These are phyloP conservation scores for Xanthoceras sorbifolium DNA, from an alignment of 345 rosid species.

Conservation along the genomic window DNA sequence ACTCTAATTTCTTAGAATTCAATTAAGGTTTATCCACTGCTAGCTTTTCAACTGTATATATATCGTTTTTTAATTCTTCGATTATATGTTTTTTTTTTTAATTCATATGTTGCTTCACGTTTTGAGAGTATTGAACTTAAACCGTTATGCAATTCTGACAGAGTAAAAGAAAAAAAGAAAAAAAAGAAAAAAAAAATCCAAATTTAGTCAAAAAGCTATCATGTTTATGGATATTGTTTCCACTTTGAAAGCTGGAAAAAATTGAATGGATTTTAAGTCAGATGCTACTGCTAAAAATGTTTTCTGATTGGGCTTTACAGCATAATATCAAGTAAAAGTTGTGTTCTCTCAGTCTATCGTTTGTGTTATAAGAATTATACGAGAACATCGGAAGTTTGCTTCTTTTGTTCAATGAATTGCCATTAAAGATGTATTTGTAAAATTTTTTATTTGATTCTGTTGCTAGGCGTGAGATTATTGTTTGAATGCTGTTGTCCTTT, in stretches of 20 bases:
- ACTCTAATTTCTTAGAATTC: neutral
- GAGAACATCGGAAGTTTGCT: neutral
- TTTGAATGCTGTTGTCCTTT: neutral
- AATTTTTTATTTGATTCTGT: neutral
- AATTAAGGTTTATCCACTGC: conserved; percentile 8
- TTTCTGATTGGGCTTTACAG: neutral
- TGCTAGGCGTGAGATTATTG: neutral
- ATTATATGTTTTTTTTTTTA: neutral
- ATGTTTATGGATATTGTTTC: neutral
- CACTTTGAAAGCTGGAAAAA: neutral
- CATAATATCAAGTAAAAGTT: neutral
- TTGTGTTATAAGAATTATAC: neutral
- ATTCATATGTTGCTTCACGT: neutral
- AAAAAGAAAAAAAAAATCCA: no score
- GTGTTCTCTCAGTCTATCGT: neutral
- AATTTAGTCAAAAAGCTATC: neutral
- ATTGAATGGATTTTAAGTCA: neutral
- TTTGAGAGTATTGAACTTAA: neutral
- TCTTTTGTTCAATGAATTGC: neutral
- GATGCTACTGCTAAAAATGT: no score
- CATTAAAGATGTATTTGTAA: neutral
- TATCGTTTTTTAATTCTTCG: neutral
- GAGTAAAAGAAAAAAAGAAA: no score
- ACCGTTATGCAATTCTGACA: neutral
- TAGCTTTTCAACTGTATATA: neutral